Conservation (phyloP, 768 basidiomycete genomes). For the Boletus bicolor region DNA sequence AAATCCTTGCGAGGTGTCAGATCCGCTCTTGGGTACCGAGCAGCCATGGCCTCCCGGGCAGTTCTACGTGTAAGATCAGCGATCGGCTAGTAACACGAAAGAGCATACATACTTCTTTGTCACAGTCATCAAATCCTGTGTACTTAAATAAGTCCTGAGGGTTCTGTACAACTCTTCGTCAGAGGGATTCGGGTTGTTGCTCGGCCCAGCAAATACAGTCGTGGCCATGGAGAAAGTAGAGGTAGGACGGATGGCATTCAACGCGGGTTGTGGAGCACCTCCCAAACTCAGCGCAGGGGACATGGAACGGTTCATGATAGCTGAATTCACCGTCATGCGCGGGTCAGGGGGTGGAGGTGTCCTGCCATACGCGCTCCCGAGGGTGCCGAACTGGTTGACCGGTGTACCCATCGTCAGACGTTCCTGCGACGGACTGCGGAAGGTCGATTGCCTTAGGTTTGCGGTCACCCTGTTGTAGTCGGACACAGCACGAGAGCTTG, state of each 20-base stretch:
- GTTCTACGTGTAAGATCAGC: constrained; percentile 37
- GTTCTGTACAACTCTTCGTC: constrained; percentile 60
- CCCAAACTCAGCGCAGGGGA: constrained; percentile 31
- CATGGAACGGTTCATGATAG: constrained; percentile 38
- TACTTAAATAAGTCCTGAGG: constrained; percentile 55
- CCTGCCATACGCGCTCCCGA: constrained; percentile 41
- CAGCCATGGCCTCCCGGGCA: constrained; percentile 59
- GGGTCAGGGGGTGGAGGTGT: constrained; percentile 40
- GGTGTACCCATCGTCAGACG: constrained; percentile 34
- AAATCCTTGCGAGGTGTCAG: constrained; percentile 54
- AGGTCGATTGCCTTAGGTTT: constrained; percentile 26
- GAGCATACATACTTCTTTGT: constrained; percentile 53
- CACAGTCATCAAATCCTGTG: constrained; percentile 70
- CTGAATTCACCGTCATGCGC: constrained; percentile 46
- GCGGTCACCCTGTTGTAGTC: constrained; percentile 29
- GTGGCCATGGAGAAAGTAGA: constrained; percentile 65
- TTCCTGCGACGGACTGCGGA: constrained; percentile 37
- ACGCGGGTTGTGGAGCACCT: constrained; percentile 32
- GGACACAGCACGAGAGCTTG: constrained; percentile 32
- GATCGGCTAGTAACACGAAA: neutral
- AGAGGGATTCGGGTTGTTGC: constrained; percentile 50
- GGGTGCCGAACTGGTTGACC: constrained; percentile 34
- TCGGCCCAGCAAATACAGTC: constrained; percentile 49
- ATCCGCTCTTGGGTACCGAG: constrained; percentile 67
- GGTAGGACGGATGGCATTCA: constrained; percentile 39